Conservation (phyloP, 2,329 filamentous ascomycete genomes). For the Fusarium albosuccineum region DNA sequence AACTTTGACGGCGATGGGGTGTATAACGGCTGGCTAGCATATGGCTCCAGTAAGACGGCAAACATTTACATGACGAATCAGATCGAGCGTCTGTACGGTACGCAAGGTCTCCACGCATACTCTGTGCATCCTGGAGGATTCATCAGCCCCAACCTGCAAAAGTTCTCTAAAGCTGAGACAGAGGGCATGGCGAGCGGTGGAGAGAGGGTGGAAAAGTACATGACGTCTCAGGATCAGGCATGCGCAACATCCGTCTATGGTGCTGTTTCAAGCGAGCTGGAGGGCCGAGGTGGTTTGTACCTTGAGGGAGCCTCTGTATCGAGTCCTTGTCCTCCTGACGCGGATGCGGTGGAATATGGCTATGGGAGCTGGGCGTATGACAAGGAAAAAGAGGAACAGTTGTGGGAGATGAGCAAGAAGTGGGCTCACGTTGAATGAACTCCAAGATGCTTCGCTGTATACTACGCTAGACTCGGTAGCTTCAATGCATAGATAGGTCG, state of each 20-base stretch:
- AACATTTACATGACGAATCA: background rate
- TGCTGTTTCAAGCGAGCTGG: background rate
- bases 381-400: background rate
- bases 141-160: constrained; percentile 1
- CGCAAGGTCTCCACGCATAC: background rate
- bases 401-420: background rate
- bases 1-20: background rate
- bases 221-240: constrained; percentile 4
- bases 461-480: too few relatives aligned
- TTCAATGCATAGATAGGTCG: too few relatives aligned
- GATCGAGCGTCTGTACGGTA: background rate
- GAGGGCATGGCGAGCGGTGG: background rate
- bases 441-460: too few relatives aligned
- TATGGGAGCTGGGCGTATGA: background rate
- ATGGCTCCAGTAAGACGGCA: background rate
- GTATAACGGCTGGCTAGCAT: background rate
- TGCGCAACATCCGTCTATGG: background rate
- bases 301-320: background rate
- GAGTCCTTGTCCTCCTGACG: background rate
- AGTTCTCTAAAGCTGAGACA: background rate
- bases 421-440: background rate
- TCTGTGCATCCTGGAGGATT: background rate
- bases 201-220: background rate
- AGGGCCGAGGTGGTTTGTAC: background rate
- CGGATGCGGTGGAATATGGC: background rate